Percentiles rank a stretch among this genome's conserved stretches.
phyloP scores from a whole-genome alignment of 305 asterid species.

The Fraxinus albicans region DNA sequence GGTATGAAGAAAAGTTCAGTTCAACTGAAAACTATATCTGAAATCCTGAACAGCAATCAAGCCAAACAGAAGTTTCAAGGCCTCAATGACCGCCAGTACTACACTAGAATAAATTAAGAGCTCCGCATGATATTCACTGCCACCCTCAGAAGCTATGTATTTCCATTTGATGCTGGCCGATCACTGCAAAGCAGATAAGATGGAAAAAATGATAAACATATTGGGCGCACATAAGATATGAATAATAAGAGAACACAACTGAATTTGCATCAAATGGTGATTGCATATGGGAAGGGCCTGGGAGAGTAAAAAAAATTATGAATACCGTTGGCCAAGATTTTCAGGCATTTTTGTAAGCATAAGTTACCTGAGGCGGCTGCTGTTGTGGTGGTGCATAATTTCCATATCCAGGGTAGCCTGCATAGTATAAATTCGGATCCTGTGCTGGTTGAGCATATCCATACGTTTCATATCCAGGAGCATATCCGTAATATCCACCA shows the following conservation, averaged over 20 bases:
- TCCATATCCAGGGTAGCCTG: slow-evolving; percentile 60
- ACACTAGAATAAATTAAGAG: not conserved
- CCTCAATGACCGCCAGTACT: not conserved
- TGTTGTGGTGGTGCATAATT: slow-evolving; percentile 48
- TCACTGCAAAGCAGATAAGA: not conserved
- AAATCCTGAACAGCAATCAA: not conserved
- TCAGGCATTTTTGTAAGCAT: not conserved
- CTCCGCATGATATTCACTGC: not conserved
- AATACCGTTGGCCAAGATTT: not conserved
- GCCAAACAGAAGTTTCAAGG: not conserved
- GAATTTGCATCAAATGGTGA: not conserved
- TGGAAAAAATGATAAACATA: not conserved
- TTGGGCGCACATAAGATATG: not conserved
- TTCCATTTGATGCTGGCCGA: not conserved
- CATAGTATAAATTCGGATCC: slow-evolving; percentile 56
- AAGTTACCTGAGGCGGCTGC: slow-evolving; percentile 17
- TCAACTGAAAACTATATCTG: not conserved
- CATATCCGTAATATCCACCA: slow-evolving; percentile 49
- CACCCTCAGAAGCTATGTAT: not conserved
- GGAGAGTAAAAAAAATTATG: not conserved
- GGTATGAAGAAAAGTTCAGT: not conserved
- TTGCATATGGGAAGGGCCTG: not conserved
- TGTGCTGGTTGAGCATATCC: slow-evolving; percentile 56
- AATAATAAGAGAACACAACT: not conserved
- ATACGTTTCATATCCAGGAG: slow-evolving; percentile 46